Base-by-base conservation (phyloP, 768 basidiomycete species). In the Agrocybe pediades region DNA sequence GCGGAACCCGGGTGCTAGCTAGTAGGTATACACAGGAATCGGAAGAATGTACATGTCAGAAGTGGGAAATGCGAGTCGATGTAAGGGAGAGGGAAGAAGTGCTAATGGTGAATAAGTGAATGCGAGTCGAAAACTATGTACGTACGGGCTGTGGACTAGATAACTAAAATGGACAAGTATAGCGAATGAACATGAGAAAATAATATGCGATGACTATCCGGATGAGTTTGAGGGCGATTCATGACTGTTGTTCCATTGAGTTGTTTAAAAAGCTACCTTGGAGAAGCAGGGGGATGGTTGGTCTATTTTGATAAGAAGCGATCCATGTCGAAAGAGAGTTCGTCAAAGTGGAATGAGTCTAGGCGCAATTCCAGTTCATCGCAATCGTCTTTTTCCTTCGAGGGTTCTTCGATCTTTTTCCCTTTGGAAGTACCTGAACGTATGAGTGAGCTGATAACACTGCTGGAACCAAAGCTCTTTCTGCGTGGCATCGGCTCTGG, bases 261-360 rank as follows among this genome's bases (percentile, higher is more conserved):
- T 36, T 36, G 26, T 24, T 41, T 23, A 25, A 24, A 46, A 49
- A 20, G 5, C 29, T 11, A 24, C 43, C 4, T 13, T 13, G 6
- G 11, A 36, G 11, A 50, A 26, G 49, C n/a, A 20, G 11, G 33
- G 13, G 25, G 33, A 17, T 25, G 40, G 21, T n/a, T 25, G 17
- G 45, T 46, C 21, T 53, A 51, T 29, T 46, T 39, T 21, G 53
- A 54, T 36, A 41, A 51, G 48, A 87, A 86, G 36, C 73, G 75
- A 57, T 85, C 81, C 21, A 78, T 75, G 64, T 90, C 85, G 51
- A 90, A 86, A 49, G 84, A 86, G 41, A 90, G 59, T 1, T 80
- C 74, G 58, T 90, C 88, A 64, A 90, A 90, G 64, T 87, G 86
- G 49, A 90, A 72, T 26, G 88, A 88, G 62, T 88, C 85, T 13